A percentile compares a stretch with the other conserved stretches of the same genome.
These are phyloP conservation scores for Ceratocystis lukuohia DNA, from an alignment of 2,329 filamentous ascomycete genomes.

Conservation along the genomic window DNA sequence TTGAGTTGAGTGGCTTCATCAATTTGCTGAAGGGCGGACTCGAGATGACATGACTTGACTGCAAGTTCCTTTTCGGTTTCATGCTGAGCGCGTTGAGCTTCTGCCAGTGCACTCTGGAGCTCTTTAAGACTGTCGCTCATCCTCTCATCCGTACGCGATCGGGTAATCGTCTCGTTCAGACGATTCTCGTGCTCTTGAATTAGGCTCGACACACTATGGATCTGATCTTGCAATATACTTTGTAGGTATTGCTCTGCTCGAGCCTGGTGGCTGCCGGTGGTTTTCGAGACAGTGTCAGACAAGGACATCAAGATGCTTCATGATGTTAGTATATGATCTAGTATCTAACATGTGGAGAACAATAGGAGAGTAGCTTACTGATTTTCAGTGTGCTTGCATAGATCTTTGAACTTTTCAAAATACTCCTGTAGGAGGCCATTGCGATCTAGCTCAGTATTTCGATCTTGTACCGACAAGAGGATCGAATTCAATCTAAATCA, in stretches of 20 bases:
- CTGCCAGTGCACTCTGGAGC: constrained; percentile 12
- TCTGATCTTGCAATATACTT: constrained; percentile 2
- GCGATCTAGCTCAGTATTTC: neutral
- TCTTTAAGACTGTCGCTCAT: constrained; percentile 4
- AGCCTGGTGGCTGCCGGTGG: neutral
- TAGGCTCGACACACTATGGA: neutral
- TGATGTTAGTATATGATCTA: neutral
- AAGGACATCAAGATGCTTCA: constrained; percentile 14
- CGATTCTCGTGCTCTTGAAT: constrained; percentile 3
- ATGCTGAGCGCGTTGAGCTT: neutral
- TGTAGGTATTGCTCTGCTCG: neutral
- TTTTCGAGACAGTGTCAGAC: neutral
- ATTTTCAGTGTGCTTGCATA: constrained; percentile 4
- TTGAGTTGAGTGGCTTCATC: constrained; percentile 8
- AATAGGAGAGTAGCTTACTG: neutral
- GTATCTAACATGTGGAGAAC: neutral
- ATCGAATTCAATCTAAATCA: constrained; percentile 11
- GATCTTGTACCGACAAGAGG: constrained; percentile 9
- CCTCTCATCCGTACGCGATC: neutral
- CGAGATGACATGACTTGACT: constrained; percentile 8
- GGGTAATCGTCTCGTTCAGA: neutral
- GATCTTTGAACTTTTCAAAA: constrained; percentile 9
- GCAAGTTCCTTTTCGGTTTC: constrained; percentile 14
- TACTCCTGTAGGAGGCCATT: constrained; percentile 7
- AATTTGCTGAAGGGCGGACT: constrained; percentile 8